Conservation (phyloP, 345 rosid species). For the Acer negundo region DNA sequence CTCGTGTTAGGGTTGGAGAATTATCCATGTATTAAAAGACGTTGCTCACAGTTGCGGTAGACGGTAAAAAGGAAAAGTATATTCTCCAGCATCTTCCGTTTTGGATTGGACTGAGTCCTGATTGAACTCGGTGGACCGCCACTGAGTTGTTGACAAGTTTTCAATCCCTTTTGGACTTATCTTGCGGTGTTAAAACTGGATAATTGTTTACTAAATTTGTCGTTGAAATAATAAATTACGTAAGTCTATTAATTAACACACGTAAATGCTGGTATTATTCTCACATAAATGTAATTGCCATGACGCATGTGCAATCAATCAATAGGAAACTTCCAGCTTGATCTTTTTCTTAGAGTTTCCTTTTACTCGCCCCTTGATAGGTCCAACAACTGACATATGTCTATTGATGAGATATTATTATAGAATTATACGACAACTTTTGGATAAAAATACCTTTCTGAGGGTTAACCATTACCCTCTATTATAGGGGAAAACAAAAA, state of each 20-base stretch:
- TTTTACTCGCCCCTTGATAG: too few species aligned
- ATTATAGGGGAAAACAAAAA: too few species aligned
- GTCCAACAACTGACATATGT: too few species aligned
- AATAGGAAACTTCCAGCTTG: background rate
- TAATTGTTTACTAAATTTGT: background rate
- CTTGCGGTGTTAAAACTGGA: background rate
- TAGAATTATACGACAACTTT: too few species aligned
- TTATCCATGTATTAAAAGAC: slow-evolving; percentile 14
- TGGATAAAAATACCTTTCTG: too few species aligned
- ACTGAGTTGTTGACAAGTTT: slow-evolving; percentile 17
- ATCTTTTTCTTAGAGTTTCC: too few species aligned
- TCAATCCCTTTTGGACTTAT: background rate
- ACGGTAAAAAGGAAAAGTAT: slow-evolving; percentile 15
- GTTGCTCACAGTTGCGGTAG: background rate
- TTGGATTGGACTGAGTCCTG: slow-evolving; percentile 13
- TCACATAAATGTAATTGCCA: background rate
- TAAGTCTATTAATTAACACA: too few species aligned
- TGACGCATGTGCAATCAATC: background rate
- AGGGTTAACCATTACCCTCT: too few species aligned
- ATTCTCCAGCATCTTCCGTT: slow-evolving; percentile 47
- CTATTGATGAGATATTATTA: too few species aligned
- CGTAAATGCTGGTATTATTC: background rate
- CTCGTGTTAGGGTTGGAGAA: background rate
- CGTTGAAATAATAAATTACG: too few species aligned
- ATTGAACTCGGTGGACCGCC: slow-evolving; percentile 12